Conservation (phyloP, 108 stramenopile genomes). For the Mediolabrus comicus region DNA sequence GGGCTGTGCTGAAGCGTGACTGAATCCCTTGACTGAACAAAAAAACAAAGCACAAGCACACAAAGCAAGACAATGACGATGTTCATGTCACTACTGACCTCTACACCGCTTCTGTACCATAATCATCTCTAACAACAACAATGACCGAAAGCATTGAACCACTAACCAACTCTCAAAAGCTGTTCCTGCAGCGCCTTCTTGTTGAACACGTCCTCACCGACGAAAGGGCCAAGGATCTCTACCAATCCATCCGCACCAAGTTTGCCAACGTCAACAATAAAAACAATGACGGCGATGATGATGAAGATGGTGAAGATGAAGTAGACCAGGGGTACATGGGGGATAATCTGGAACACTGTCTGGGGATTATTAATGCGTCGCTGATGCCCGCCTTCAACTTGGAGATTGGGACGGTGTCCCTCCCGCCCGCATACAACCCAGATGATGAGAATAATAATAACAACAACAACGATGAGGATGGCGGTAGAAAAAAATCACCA, state of each 20-base stretch:
- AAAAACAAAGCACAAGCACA: too few species aligned
- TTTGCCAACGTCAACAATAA: constrained; percentile 28
- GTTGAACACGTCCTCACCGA: constrained; percentile 59
- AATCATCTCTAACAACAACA: background rate
- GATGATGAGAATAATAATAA: constrained; percentile 6
- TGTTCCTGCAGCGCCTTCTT: constrained; percentile 72
- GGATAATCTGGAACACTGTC: constrained; percentile 40
- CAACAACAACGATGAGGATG: background rate
- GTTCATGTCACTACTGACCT: too few species aligned
- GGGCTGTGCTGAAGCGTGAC: too few species aligned
- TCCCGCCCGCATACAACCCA: constrained; percentile 21
- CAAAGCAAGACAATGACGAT: too few species aligned
- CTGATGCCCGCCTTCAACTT: constrained; percentile 60
- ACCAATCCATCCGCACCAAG: constrained; percentile 34
- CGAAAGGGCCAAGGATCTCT: constrained; percentile 43
- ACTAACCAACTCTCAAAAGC: constrained; percentile 61
- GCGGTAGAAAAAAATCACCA: background rate
- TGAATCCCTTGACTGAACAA: too few species aligned
- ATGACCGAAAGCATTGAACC: constrained; percentile 29
- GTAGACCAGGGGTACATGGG: constrained; percentile 26
- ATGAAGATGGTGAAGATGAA: constrained; percentile 15
- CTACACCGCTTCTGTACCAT: too few species aligned
- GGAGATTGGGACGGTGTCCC: constrained; percentile 65
- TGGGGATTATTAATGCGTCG: constrained; percentile 60
- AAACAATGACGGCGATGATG: constrained; percentile 3